Evolutionary conservation across 2,329 filamentous ascomycete species (phyloP), one percentile per base, ranked within the genome.

Genomic region (Incumbomyces lentus): DNA sequence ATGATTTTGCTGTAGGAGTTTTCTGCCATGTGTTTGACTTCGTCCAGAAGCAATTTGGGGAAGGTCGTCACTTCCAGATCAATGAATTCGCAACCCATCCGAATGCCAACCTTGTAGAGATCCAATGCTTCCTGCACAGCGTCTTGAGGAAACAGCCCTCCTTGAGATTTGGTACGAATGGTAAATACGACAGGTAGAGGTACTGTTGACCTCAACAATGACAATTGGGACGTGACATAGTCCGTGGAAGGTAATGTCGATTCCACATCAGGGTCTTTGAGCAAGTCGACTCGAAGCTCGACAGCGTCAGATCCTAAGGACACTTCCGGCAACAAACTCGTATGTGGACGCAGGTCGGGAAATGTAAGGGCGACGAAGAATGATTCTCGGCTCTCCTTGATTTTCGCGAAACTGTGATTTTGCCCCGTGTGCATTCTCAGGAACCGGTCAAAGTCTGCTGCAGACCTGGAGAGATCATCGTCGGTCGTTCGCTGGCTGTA

Each of bases 301-400:
- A 96, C 86, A 2, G 90, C 92, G 66, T 98, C 90, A 6, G 86
- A 84, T 3, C 92, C 92, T 34, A 93, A 80, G 11, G 84, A 79
- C 36, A 88, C 82, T 43, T 79, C 72, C 1, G 82, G 79, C 37
- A 98, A 72, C 22, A 82, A 68, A 16, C 80, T 71, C 7, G 79
- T 62, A 26, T 81, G 77, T 16, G 76, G 68, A 10, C 75, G 69
- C 13, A 96, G 69, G 55, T 86, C 78, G 1, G 89, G 86, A 43
- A 92, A 71, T 0, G 92, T 96, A 40, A 98, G 69, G 7, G 89
- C 89, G 17, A 96, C 85, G 58, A 98, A 98, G 71, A 94, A 96
- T 16, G 86, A 92, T 40, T 86, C 78, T 52, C 71, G 65, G 55
- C 79, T 77, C 64, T 81, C 83, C 59, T 72, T 75, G 56, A 82